A percentile compares a stretch with the other conserved stretches of the same genome.
Evolutionary conservation across 306 rosid genomes (phyloP).

Genomic region (Medicago truncatula): MtrunA17r5.0-ANR NC_053048.1:8074001-8074500

Average conservation of each 20-base stretch:
- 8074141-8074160: neutral
- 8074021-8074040: neutral
- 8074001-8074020: neutral
- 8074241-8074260: constrained; percentile 29
- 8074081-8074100: constrained; percentile 10
- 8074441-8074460: constrained; percentile 10
- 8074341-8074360: constrained; percentile 13
- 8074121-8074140: constrained; percentile 10
- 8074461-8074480: neutral
- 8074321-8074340: constrained; percentile 29
- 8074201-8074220: constrained; percentile 8
- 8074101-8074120: neutral
- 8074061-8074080: constrained; percentile 1
- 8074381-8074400: neutral
- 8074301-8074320: constrained; percentile 20
- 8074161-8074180: neutral
- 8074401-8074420: constrained; percentile 13
- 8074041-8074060: neutral
- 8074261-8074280: constrained; percentile 31
- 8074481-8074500: neutral
- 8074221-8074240: constrained; percentile 30
- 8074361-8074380: neutral
- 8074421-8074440: constrained; percentile 3
- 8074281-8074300: constrained; percentile 8
- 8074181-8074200: neutral